phyloP scores from a whole-genome alignment of 2,329 filamentous ascomycete genomes.

The Elsinoe perseae region DNA sequence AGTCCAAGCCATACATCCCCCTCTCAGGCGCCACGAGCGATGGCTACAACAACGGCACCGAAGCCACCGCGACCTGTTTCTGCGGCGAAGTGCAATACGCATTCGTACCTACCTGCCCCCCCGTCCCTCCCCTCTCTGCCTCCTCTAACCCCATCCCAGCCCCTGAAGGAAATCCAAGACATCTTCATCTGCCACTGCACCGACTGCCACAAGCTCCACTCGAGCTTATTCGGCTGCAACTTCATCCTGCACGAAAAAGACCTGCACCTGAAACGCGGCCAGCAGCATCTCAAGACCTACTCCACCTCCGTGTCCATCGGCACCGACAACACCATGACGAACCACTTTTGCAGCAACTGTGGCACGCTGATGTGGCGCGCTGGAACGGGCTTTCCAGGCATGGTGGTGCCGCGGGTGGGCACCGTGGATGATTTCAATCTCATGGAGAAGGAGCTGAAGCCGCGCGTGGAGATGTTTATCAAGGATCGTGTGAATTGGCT shows the following conservation, averaged over 20 bases:
- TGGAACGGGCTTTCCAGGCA: conserved; percentile 38
- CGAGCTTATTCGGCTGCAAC: conserved; percentile 55
- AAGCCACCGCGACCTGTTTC: conserved; percentile 52
- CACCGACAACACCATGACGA: conserved; percentile 48
- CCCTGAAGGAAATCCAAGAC: conserved; percentile 40
- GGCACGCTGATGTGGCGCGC: conserved; percentile 55
- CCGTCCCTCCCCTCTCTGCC: not conserved
- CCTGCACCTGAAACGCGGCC: conserved; percentile 45
- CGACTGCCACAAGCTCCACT: conserved; percentile 55
- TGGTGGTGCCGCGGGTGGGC: conserved; percentile 48
- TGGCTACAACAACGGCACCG: not conserved
- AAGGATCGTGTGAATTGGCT: conserved; percentile 49
- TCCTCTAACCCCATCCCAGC: conserved; percentile 22
- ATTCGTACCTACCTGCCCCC: conserved; percentile 32
- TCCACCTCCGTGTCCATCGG: conserved; percentile 41
- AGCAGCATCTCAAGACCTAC: conserved; percentile 43
- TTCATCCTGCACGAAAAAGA: conserved; percentile 43
- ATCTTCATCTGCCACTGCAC: conserved; percentile 54
- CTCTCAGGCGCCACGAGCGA: not conserved
- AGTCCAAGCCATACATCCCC: conserved; percentile 1
- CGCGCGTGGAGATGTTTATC: conserved; percentile 46
- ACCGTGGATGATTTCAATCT: conserved; percentile 56
- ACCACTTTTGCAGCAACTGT: conserved; percentile 54
- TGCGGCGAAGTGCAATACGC: conserved; percentile 49
- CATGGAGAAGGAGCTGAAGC: conserved; percentile 50